Percentiles rank a stretch among this genome's conserved stretches.
Conservation (phyloP, 2,329 filamentous ascomycete species). For the Fusarium palustre region DNA sequence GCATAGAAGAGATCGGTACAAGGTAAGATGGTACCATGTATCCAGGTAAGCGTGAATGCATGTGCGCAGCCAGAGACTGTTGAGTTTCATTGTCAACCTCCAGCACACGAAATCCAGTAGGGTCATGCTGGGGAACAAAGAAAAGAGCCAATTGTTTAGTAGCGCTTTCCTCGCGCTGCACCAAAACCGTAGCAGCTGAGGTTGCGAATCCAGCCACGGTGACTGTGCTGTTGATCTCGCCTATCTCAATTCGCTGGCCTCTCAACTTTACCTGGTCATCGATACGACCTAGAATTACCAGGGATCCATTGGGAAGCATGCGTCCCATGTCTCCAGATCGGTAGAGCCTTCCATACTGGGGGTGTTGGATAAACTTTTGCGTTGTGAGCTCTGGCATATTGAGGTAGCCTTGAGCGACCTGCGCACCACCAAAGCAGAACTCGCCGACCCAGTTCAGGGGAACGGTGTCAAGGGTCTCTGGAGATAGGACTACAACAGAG, state of each 20-base stretch:
- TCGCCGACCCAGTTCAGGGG: slow-evolving; percentile 82
- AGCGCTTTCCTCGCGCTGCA: slow-evolving; percentile 55
- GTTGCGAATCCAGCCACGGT: slow-evolving; percentile 62
- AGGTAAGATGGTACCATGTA: slow-evolving; percentile 86
- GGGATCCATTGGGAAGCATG: slow-evolving; percentile 79
- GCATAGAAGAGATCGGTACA: slow-evolving; percentile 75
- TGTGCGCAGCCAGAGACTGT: slow-evolving; percentile 62
- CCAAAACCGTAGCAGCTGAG: slow-evolving; percentile 74
- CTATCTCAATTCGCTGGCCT: slow-evolving; percentile 82
- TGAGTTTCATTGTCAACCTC: slow-evolving; percentile 53
- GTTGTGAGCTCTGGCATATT: slow-evolving; percentile 71
- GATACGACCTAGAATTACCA: slow-evolving; percentile 77
- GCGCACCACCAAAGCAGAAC: slow-evolving; percentile 86
- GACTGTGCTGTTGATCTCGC: slow-evolving; percentile 76
- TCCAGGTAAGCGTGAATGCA: slow-evolving; percentile 69
- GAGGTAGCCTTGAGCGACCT: slow-evolving; percentile 82
- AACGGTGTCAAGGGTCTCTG: slow-evolving; percentile 62
- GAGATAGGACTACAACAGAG: slow-evolving; percentile 73
- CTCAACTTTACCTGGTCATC: slow-evolving; percentile 87
- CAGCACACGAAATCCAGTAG: slow-evolving; percentile 53
- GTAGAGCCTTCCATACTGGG: slow-evolving; percentile 78
- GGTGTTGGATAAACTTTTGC: slow-evolving; percentile 76
- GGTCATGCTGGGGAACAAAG: slow-evolving; percentile 64
- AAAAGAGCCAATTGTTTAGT: slow-evolving; percentile 74
- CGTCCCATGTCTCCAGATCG: slow-evolving; percentile 85